These are phyloP conservation scores for Aspergillus arachidicola DNA, from an alignment of 2,329 filamentous ascomycete genomes.

Conservation along the genomic window DNA sequence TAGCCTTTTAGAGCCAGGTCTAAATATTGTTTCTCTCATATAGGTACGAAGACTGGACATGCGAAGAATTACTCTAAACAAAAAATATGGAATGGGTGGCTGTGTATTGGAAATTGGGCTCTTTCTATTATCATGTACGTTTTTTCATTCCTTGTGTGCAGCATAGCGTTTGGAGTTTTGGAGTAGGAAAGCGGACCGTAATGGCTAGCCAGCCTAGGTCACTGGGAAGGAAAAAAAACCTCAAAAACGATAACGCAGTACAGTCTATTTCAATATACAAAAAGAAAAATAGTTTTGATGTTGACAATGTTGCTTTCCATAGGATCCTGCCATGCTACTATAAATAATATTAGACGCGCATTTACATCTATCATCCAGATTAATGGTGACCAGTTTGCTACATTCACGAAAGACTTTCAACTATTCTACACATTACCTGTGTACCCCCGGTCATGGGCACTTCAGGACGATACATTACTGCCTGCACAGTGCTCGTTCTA, in stretches of 20 bases:
- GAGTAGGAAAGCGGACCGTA: slow-evolving; percentile 23
- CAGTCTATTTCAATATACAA: slow-evolving; percentile 15
- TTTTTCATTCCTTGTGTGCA: slow-evolving; percentile 24
- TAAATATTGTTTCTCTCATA: slow-evolving; percentile 12
- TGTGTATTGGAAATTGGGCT: slow-evolving; percentile 23
- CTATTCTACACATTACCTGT: background rate
- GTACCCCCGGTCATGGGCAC: background rate
- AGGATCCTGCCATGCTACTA: background rate
- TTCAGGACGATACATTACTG: background rate
- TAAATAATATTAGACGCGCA: slow-evolving; percentile 1
- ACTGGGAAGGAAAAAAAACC: slow-evolving; percentile 15
- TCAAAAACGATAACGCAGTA: slow-evolving; percentile 19
- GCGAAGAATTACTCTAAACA: slow-evolving; percentile 78
- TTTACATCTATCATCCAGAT: background rate
- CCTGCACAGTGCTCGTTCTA: background rate
- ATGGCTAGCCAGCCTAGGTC: slow-evolving; percentile 17
- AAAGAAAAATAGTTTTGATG: slow-evolving; percentile 19
- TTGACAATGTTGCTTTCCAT: slow-evolving; percentile 7
- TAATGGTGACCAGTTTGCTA: background rate
- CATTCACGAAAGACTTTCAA: background rate
- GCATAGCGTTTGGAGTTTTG: slow-evolving; percentile 49
- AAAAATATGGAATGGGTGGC: slow-evolving; percentile 13
- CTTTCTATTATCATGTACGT: slow-evolving; percentile 26
- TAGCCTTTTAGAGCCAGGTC: slow-evolving; percentile 6
- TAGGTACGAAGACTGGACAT: slow-evolving; percentile 99